Percentiles rank a stretch among this genome's conserved stretches.
Conservation (phyloP, 108 stramenopile genomes). For the Epipyxis sp. region DNA sequence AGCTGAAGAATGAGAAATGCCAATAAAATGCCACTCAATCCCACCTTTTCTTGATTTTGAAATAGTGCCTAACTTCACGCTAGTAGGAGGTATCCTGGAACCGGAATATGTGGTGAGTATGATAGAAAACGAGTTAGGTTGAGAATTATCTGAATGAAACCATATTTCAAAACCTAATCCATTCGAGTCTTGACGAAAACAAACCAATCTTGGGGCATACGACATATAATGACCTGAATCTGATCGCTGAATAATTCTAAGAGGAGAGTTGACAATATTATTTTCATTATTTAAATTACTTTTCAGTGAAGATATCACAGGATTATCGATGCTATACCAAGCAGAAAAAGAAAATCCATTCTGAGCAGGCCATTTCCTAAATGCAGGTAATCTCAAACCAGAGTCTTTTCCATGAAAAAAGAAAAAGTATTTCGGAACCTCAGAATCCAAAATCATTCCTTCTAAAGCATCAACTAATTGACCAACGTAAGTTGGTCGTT, state of each 20-base stretch:
- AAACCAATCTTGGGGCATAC: background rate
- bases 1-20: background rate
- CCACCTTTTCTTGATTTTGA: background rate
- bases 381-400: slow-evolving; percentile 5
- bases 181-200: background rate
- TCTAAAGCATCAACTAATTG: slow-evolving; percentile 1
- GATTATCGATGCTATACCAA: background rate
- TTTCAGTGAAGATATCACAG: background rate
- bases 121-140: background rate
- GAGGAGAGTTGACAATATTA: too few species aligned
- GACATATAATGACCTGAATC: background rate
- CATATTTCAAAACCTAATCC: background rate
- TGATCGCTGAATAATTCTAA: background rate
- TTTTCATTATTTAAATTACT: too few species aligned
- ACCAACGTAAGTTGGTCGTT: slow-evolving; percentile 3
- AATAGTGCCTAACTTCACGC: too few species aligned
- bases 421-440: slow-evolving; percentile 13
- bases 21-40: slow-evolving; percentile 16
- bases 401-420: slow-evolving; percentile 2
- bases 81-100: too few species aligned
- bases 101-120: background rate
- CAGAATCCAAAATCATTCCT: background rate
- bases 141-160: background rate
- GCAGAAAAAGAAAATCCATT: slow-evolving; percentile 29
- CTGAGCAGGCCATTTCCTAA: background rate